Percentiles rank a stretch among this genome's conserved stretches.
phyloP scores from a whole-genome alignment of 2,329 filamentous ascomycete species.

The Xylaria polymorpha region DNA sequence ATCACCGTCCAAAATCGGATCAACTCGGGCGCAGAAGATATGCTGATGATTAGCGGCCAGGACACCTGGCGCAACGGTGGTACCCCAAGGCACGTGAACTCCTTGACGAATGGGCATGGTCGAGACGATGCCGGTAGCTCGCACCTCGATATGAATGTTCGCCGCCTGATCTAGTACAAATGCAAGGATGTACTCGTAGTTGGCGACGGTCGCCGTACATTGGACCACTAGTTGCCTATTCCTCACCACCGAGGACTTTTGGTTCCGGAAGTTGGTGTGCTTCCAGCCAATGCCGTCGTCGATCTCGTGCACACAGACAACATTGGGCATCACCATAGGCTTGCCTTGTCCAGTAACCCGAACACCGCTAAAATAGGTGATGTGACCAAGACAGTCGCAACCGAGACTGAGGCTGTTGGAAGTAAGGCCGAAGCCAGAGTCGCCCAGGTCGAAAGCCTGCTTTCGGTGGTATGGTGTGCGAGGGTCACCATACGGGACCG shows the following conservation, averaged over 20 bases:
- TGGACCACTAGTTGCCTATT: conserved; percentile 75
- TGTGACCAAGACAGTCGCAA: conserved; percentile 76
- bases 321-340: conserved; percentile 64
- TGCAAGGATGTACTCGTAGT: conserved; percentile 67
- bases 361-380: conserved; percentile 71
- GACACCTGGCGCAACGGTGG: conserved; percentile 71
- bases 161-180: conserved; percentile 69
- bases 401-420: conserved; percentile 76
- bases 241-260: conserved; percentile 49
- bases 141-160: conserved; percentile 67
- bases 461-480: conserved; percentile 75
- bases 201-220: conserved; percentile 75
- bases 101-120: conserved; percentile 62
- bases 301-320: conserved; percentile 76
- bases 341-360: conserved; percentile 65
- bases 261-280: conserved; percentile 75
- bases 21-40: conserved; percentile 73
- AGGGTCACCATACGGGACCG: conserved; percentile 75
- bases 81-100: conserved; percentile 67
- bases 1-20: conserved; percentile 70
- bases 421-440: conserved; percentile 73
- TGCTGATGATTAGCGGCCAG: conserved; percentile 78
- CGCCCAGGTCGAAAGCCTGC: conserved; percentile 78
- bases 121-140: conserved; percentile 51
- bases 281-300: conserved; percentile 79